These are phyloP conservation scores for Acer saccharum DNA, from an alignment of 345 rosid species.

Conservation along the genomic window DNA sequence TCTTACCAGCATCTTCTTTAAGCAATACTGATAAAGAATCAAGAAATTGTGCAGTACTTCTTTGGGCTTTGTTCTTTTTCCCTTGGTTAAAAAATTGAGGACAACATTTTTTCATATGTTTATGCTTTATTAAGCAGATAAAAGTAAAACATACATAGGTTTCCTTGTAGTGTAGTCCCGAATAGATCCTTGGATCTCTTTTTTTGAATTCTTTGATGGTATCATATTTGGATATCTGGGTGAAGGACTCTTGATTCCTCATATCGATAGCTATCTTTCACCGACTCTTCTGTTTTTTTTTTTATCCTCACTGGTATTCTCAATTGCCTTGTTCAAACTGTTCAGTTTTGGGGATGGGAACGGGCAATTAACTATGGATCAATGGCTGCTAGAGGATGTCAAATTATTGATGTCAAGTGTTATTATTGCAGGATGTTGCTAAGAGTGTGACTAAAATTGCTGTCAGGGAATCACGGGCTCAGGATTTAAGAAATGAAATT, in stretches of 20 bases:
- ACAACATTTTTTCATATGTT: neutral
- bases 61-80: neutral
- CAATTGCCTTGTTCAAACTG: neutral
- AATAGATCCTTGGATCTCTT: neutral
- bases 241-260: neutral
- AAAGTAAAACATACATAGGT: neutral
- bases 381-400: constrained; percentile 4
- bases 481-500: constrained; percentile 86
- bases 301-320: neutral
- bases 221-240: neutral
- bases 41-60: neutral
- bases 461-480: constrained; percentile 85
- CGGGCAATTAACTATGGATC: neutral
- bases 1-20: neutral
- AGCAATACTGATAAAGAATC: neutral
- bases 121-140: neutral
- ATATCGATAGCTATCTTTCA: constrained; percentile 3
- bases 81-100: too few relatives aligned
- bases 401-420: constrained; percentile 8
- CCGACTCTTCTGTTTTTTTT: neutral
- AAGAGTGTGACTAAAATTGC: constrained; percentile 90
- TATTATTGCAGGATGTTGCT: constrained; percentile 72
- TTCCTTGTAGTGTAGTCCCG: neutral
- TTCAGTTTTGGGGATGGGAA: neutral
- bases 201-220: constrained; percentile 6